Percentiles rank a stretch among this genome's conserved stretches.
Conservation (phyloP, 345 rosid species). For the Linum usitatissimum region DNA sequence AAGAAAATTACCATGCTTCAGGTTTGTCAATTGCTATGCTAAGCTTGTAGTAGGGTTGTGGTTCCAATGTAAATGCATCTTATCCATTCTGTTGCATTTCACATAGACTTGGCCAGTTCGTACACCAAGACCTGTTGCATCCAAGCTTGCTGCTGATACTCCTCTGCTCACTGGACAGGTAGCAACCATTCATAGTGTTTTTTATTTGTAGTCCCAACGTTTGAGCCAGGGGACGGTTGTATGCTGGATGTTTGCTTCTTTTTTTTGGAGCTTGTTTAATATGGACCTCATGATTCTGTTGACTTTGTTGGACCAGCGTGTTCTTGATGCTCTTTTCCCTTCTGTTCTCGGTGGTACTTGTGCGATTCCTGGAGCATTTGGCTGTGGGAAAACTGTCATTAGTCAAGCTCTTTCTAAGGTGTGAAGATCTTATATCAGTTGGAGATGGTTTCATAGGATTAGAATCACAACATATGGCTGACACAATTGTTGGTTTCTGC, state of each 20-base stretch:
- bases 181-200: constrained; percentile 9
- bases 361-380: constrained; percentile 99
- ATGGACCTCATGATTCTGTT: constrained; percentile 14
- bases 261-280: background rate
- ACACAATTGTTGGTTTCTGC: constrained; percentile 20
- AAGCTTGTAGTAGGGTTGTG: background rate
- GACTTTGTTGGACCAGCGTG: constrained; percentile 51
- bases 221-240: no score
- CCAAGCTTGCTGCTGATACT: constrained; percentile 99
- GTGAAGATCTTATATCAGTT: constrained; percentile 26
- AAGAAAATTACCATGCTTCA: constrained; percentile 97
- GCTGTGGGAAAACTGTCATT: constrained; percentile 99
- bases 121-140: constrained; percentile 96
- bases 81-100: background rate
- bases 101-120: constrained; percentile 98
- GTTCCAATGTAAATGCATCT: background rate
- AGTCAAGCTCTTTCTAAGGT: constrained; percentile 99
- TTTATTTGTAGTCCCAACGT: background rate
- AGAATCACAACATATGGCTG: background rate
- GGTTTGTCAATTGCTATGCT: constrained; percentile 31
- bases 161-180: constrained; percentile 98
- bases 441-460: background rate
- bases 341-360: constrained; percentile 99
- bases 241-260: background rate
- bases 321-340: constrained; percentile 98